Percentiles rank a stretch among this genome's conserved stretches.
Evolutionary conservation across 768 basidiomycete genomes (phyloP).

Genomic region (Amanita pseudoporphyria): DNA sequence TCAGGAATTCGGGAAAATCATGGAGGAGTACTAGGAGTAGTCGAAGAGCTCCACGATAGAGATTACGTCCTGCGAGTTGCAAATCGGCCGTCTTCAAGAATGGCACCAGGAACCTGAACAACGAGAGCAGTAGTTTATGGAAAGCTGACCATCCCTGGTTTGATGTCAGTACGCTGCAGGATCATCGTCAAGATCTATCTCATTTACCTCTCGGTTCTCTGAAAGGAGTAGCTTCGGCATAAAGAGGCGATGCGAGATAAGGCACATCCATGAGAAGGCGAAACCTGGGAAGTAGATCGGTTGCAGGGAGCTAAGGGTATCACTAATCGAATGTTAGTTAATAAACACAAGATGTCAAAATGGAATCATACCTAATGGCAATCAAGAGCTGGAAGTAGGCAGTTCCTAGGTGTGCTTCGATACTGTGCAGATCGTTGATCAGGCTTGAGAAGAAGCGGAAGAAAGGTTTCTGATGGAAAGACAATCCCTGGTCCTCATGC

Average conservation of each 20-base stretch:
- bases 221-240: slow-evolving; percentile 91
- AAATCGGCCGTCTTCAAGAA: slow-evolving; percentile 82
- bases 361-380: slow-evolving; percentile 62
- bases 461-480: slow-evolving; percentile 96
- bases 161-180: slow-evolving; percentile 8
- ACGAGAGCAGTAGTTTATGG: slow-evolving; percentile 86
- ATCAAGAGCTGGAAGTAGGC: slow-evolving; percentile 87
- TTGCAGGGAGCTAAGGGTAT: slow-evolving; percentile 92
- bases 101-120: slow-evolving; percentile 91
- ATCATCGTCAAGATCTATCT: neutral
- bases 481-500: slow-evolving; percentile 87
- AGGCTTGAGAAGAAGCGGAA: slow-evolving; percentile 98
- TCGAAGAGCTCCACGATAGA: slow-evolving; percentile 86
- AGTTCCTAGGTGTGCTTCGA: slow-evolving; percentile 77
- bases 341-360: slow-evolving; percentile 6
- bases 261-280: slow-evolving; percentile 95
- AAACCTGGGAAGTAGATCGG: slow-evolving; percentile 97
- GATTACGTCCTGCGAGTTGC: slow-evolving; percentile 68
- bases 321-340: slow-evolving; percentile 34
- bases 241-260: slow-evolving; percentile 93
- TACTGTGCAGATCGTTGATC: slow-evolving; percentile 80
- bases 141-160: slow-evolving; percentile 87
- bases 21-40: slow-evolving; percentile 92
- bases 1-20: slow-evolving; percentile 98
- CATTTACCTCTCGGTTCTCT: slow-evolving; percentile 73